These are phyloP conservation scores for Striga asiatica DNA, from an alignment of 257 asterid species.

Conservation along the genomic window DNA sequence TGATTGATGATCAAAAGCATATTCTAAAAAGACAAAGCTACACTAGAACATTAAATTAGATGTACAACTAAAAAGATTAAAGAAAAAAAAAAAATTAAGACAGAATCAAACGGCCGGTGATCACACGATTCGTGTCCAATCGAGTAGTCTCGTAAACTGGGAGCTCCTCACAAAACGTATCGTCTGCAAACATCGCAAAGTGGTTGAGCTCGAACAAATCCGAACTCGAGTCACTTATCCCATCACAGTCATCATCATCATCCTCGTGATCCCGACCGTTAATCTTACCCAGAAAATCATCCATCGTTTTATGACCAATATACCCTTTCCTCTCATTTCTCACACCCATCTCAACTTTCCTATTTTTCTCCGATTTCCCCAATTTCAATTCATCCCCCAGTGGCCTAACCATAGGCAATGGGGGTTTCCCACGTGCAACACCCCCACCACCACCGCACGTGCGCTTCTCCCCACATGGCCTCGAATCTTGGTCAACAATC, in stretches of 20 bases:
- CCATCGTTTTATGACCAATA: constrained; percentile 5
- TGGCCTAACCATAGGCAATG: constrained; percentile 12
- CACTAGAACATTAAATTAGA: neutral
- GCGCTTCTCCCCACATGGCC: constrained; percentile 43
- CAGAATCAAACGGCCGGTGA: constrained; percentile 40
- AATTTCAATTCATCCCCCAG: constrained; percentile 4
- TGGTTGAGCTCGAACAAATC: constrained; percentile 85
- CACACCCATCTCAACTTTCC: constrained; percentile 15
- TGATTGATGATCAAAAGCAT: constrained; percentile 18
- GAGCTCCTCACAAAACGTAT: constrained; percentile 57
- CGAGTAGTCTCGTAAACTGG: constrained; percentile 81
- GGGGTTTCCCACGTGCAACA: constrained; percentile 13
- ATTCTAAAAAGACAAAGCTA: constrained; percentile 7
- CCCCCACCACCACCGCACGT: constrained; percentile 17
- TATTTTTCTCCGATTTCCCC: constrained; percentile 15
- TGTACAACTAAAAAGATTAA: constrained; percentile 6
- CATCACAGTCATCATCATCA: constrained; percentile 28
- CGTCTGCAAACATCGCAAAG: constrained; percentile 29
- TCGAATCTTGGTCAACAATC: constrained; percentile 50
- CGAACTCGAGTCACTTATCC: constrained; percentile 66
- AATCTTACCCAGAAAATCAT: constrained; percentile 10
- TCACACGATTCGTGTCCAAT: constrained; percentile 35
- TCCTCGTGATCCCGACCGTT: neutral
- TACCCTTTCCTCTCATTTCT: constrained; percentile 12
- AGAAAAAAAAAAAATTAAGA: neutral